Percentiles rank a stretch among this genome's conserved stretches.
phyloP scores from a whole-genome alignment of 179 eudicot species.

The Camellia oleifera region DNA sequence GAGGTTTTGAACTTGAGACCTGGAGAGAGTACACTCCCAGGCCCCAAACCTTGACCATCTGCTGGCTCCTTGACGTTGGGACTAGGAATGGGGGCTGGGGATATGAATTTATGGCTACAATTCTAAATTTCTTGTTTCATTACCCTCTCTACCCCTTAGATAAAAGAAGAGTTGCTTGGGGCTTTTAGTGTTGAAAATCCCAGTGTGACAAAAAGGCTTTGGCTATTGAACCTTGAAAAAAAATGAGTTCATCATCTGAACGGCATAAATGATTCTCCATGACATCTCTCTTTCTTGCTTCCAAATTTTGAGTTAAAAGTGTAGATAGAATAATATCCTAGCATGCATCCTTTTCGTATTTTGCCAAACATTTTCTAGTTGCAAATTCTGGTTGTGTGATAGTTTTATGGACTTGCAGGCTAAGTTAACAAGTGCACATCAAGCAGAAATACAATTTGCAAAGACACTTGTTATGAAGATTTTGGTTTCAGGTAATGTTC shows the following conservation, averaged over 20 bases:
- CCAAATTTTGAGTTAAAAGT: neutral
- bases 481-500: slow-evolving; percentile 51
- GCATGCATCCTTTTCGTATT: neutral
- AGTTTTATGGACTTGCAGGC: slow-evolving; percentile 40
- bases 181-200: neutral
- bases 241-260: neutral
- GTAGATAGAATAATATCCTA: neutral
- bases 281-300: neutral
- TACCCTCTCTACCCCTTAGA: neutral
- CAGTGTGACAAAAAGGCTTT: neutral
- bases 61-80: neutral
- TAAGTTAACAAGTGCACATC: slow-evolving; percentile 58
- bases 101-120: neutral
- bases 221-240: neutral
- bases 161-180: neutral
- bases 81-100: neutral
- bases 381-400: neutral
- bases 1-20: no score
- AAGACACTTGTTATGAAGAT: slow-evolving; percentile 44
- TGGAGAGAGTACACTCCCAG: no score
- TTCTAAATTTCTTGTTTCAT: neutral
- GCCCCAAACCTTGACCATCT: no score
- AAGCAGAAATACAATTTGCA: slow-evolving; percentile 62
- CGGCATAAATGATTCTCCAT: neutral
- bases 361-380: neutral